Base-by-base conservation (phyloP, 116 monocot genomes). In the Trichopus zeylanicus region DNA sequence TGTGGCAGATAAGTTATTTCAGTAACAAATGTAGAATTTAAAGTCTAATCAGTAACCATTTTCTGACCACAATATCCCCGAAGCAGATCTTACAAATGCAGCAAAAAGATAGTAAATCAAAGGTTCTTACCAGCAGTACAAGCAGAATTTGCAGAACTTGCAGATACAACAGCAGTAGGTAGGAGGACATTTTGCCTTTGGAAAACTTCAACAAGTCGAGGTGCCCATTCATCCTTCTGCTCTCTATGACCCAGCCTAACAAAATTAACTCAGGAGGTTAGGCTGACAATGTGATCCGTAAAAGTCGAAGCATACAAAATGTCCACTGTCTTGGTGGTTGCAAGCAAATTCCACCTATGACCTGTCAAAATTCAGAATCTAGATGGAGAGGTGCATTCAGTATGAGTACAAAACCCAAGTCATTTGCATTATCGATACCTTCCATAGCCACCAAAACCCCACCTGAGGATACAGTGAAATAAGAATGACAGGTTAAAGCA, bases 381-480 rank as follows among this genome's bases (percentile, higher is more conserved):
- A n/a, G n/a, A n/a, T n/a, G n/a, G n/a, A n/a, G n/a, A n/a, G n/a
- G n/a, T n/a, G n/a, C n/a, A n/a, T n/a, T n/a, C n/a, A n/a, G n/a
- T n/a, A n/a, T n/a, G n/a, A n/a, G n/a, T n/a, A n/a, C n/a, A n/a
- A n/a, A n/a, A n/a, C n/a, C n/a, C n/a, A n/a, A n/a, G n/a, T n/a
- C n/a, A n/a, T n/a, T n/a, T n/a, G n/a, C n/a, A n/a, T n/a, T n/a
- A n/a, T 35, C 28, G 20, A 19, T 65, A 88, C 98, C 98, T 91
- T 88, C 98, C 98, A 82, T 98, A 91, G 51, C 98, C 98, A 75
- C 98, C 98, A 74, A 70, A 82, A 29, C 98, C 98, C 98, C 98
- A 98, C 75, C 98, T 98, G 76, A 15, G 81, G n/a, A 55, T 38
- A 55, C 16, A 66, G 26, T 15, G 63, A 46, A 73, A 64, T 2